A percentile compares a stretch with the other conserved stretches of the same genome.
Conservation (phyloP, 768 basidiomycete species). For the Infundibulicybe gibba region DNA sequence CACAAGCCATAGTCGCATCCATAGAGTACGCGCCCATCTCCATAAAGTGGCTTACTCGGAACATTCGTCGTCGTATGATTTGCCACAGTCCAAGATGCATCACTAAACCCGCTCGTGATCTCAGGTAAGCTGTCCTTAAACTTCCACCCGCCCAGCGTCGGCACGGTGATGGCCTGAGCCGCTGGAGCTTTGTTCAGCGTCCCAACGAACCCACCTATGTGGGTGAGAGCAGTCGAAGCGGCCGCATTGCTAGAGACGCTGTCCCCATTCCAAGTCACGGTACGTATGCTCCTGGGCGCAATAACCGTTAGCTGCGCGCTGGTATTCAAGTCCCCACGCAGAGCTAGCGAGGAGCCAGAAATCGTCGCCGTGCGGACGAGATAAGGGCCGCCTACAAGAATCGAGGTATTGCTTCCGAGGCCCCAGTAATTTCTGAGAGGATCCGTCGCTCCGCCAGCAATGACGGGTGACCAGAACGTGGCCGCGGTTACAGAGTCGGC, state of each 20-base stretch:
- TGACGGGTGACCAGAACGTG: conserved; percentile 77
- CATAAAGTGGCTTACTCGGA: conserved; percentile 64
- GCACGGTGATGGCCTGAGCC: conserved; percentile 31
- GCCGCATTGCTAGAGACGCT: conserved; percentile 29
- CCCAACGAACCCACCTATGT: conserved; percentile 46
- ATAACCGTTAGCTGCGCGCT: conserved; percentile 59
- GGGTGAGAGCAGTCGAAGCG: conserved; percentile 23
- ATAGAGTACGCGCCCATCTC: conserved; percentile 75
- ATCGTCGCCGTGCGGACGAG: conserved; percentile 57
- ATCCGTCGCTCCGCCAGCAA: conserved; percentile 36
- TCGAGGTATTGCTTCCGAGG: conserved; percentile 66
- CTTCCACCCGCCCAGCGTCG: conserved; percentile 64
- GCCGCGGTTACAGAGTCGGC: conserved; percentile 63
- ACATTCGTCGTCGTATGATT: conserved; percentile 74
- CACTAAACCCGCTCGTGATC: conserved; percentile 51
- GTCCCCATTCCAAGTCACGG: conserved; percentile 75
- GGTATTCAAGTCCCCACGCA: conserved; percentile 68
- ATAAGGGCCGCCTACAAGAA: conserved; percentile 65
- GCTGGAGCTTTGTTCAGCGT: conserved; percentile 32
- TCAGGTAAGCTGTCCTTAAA: conserved; percentile 78
- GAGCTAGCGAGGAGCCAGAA: conserved; percentile 44
- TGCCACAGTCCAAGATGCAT: conserved; percentile 61
- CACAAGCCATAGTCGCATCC: conserved; percentile 88
- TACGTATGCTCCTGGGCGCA: conserved; percentile 46
- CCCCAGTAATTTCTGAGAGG: conserved; percentile 64